Evolutionary conservation across 2,329 filamentous ascomycete genomes (phyloP).

Genomic region (Phaeophleospora eucalypticola): DNA sequence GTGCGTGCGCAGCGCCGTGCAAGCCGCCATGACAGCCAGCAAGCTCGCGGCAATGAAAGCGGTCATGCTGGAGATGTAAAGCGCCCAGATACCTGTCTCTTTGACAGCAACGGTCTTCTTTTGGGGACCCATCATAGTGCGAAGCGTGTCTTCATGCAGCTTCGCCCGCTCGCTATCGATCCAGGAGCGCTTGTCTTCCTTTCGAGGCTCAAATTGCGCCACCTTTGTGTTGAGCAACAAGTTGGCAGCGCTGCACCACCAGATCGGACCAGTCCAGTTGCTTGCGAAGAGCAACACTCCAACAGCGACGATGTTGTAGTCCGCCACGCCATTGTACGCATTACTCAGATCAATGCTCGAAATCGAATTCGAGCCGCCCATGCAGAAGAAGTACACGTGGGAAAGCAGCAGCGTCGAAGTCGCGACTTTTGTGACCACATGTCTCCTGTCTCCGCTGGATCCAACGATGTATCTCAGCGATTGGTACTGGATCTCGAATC

Average conservation of each 20-base stretch:
- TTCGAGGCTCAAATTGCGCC: too few relatives aligned
- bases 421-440: conserved; percentile 42
- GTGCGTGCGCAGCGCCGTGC: conserved; percentile 77
- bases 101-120: conserved; percentile 3
- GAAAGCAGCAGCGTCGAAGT: conserved; percentile 72
- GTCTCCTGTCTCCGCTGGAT: background rate
- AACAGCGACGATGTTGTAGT: conserved; percentile 76
- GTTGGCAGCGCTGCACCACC: conserved; percentile 69
- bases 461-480: conserved; percentile 26
- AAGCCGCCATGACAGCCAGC: conserved; percentile 80
- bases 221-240: conserved; percentile 38
- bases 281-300: conserved; percentile 78
- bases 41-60: conserved; percentile 64
- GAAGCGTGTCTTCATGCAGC: conserved; percentile 23
- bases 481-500: conserved; percentile 59
- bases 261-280: conserved; percentile 90
- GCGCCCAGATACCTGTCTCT: conserved; percentile 27
- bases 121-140: conserved; percentile 11
- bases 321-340: conserved; percentile 85
- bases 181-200: conserved; percentile 17
- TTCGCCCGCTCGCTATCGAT: conserved; percentile 28
- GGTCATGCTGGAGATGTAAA: conserved; percentile 63
- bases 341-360: conserved; percentile 92
- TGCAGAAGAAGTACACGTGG: conserved; percentile 80
- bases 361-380: conserved; percentile 89